phyloP scores from a whole-genome alignment of 768 basidiomycete species.

The Leccinum rimulosum region DNA sequence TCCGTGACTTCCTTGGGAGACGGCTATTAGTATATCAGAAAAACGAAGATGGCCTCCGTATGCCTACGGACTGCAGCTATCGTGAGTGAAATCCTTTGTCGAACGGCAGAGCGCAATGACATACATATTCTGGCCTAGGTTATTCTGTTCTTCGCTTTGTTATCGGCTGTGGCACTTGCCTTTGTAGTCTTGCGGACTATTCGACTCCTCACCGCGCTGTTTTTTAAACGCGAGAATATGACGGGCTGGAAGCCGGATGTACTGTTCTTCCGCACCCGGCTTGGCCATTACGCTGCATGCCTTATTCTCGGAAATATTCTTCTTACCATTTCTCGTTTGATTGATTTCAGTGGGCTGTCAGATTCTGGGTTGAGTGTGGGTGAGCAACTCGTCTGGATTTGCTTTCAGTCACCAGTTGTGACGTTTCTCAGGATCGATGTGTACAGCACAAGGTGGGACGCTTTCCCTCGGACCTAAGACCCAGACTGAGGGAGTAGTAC shows the following conservation, averaged over 20 bases:
- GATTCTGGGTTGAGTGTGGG: constrained; percentile 48
- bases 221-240: constrained; percentile 27
- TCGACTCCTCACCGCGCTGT: constrained; percentile 43
- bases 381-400: constrained; percentile 19
- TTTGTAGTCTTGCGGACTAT: constrained; percentile 48
- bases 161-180: constrained; percentile 52
- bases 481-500: background rate
- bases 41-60: constrained; percentile 9
- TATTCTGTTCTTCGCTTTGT: constrained; percentile 50
- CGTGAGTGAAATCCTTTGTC: constrained; percentile 17
- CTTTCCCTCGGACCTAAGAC: background rate
- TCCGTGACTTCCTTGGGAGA: background rate
- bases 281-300: constrained; percentile 66
- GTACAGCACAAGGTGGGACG: constrained; percentile 57
- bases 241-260: constrained; percentile 41
- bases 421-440: constrained; percentile 40
- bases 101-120: background rate
- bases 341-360: constrained; percentile 51
- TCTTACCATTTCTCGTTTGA: constrained; percentile 49
- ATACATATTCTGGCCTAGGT: constrained; percentile 24
- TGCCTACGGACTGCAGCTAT: constrained; percentile 13
- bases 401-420: constrained; percentile 1
- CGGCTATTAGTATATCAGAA: background rate
- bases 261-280: constrained; percentile 68
- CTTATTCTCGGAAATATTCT: constrained; percentile 59